A percentile compares a stretch with the other conserved stretches of the same genome.
phyloP scores from a whole-genome alignment of 225 moss, liverwort and hornwort genomes.

The Marchantia polymorpha region DNA sequence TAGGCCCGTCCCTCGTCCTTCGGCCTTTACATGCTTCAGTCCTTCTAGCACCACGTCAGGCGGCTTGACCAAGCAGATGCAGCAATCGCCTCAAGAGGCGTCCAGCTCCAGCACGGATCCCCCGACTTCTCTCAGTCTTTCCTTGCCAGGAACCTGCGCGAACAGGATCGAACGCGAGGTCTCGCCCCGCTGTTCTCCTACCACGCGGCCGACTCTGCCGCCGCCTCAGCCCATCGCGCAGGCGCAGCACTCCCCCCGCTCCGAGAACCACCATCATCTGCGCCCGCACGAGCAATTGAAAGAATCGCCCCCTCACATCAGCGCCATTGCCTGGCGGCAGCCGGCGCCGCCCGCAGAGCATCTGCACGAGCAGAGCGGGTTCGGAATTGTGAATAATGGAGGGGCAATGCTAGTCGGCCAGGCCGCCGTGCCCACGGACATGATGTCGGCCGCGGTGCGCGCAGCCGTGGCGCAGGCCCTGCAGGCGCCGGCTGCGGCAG shows the following conservation, averaged over 20 bases:
- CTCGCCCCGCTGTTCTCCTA: conserved; percentile 38
- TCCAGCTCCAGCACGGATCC: conserved; percentile 67
- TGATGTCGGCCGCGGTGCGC: conserved; percentile 73
- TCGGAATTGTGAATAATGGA: not conserved
- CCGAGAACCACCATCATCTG: not conserved
- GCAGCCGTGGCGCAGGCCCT: conserved; percentile 73
- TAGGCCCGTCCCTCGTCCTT: conserved; percentile 74
- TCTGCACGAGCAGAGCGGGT: conserved; percentile 20
- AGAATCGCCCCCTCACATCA: conserved; percentile 25
- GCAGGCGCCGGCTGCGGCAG: conserved; percentile 45
- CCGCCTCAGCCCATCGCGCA: not conserved
- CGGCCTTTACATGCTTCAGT: conserved; percentile 71
- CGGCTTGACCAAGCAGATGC: conserved; percentile 28
- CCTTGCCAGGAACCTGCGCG: conserved; percentile 56
- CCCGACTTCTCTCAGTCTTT: conserved; percentile 76
- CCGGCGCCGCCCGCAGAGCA: not conserved
- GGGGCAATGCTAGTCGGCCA: not conserved
- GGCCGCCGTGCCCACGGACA: conserved; percentile 47
- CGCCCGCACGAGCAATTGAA: conserved; percentile 17
- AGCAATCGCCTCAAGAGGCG: conserved; percentile 35
- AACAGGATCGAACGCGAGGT: conserved; percentile 41
- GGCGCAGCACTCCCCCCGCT: conserved; percentile 9
- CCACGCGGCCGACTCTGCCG: conserved; percentile 17
- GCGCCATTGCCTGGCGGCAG: conserved; percentile 25
- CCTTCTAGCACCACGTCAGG: conserved; percentile 29